Evolutionary conservation across 1,284 basidiomycete genomes (phyloP).

Genomic region (Malassezia dermatis): DNA sequence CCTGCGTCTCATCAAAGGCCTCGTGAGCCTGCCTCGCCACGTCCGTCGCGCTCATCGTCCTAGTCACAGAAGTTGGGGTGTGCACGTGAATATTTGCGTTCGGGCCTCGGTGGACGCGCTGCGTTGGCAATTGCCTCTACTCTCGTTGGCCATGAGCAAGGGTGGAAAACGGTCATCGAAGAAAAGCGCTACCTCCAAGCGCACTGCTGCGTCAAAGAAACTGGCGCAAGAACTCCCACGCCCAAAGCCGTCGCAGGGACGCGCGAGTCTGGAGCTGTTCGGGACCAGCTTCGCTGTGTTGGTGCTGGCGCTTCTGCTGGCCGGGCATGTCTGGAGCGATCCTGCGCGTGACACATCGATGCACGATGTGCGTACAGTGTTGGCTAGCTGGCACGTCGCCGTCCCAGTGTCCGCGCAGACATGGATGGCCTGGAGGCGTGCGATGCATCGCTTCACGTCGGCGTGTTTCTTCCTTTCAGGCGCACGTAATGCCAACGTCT

Average conservation of each 20-base stretch:
- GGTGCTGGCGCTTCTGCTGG: neutral
- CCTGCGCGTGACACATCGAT: neutral
- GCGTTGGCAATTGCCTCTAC: neutral
- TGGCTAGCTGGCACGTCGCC: neutral
- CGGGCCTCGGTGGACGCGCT: neutral
- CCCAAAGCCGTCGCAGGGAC: neutral
- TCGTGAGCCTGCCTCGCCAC: constrained; percentile 12
- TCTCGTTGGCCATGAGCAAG: constrained; percentile 3
- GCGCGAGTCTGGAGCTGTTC: neutral
- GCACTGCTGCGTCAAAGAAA: neutral
- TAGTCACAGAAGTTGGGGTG: neutral
- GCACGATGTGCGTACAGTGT: neutral
- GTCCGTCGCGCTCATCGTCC: neutral
- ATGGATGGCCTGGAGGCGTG: neutral
- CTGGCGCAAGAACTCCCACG: no score
- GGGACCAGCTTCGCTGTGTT: neutral
- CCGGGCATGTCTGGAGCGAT: neutral
- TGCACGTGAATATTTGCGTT: neutral
- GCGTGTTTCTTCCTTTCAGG: constrained; percentile 12
- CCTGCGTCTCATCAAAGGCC: constrained; percentile 16
- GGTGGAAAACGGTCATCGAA: neutral
- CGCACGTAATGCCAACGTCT: neutral
- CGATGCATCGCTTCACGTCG: constrained; percentile 2
- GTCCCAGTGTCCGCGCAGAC: neutral
- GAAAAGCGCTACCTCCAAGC: neutral